phyloP scores from a whole-genome alignment of 805 yeast genomes.

The Martiniozyma abietophila region DNA sequence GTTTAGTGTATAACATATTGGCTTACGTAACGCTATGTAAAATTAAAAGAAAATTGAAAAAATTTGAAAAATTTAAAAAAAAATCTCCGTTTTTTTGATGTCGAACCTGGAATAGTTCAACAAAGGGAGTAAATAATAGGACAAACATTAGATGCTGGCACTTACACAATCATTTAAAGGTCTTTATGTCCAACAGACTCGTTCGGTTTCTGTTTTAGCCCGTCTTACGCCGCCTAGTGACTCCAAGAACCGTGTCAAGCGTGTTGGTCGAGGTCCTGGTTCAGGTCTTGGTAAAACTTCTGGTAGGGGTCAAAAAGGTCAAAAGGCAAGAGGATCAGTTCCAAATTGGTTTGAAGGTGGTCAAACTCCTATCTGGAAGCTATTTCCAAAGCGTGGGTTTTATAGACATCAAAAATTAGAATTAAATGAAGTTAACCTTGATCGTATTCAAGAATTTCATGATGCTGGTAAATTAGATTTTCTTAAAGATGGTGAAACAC shows the following conservation, averaged over 20 bases:
- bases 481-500: slow-evolving; percentile 47
- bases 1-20: too few relatives aligned
- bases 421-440: slow-evolving; percentile 53
- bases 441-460: slow-evolving; percentile 62
- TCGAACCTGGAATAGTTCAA: background rate
- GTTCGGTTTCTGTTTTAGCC: slow-evolving; percentile 40
- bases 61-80: too few relatives aligned
- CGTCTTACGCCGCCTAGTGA: slow-evolving; percentile 50
- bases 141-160: background rate
- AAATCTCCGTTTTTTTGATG: too few relatives aligned
- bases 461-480: slow-evolving; percentile 50
- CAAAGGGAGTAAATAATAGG: background rate
- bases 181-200: slow-evolving; percentile 6
- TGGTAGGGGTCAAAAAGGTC: slow-evolving; percentile 98
- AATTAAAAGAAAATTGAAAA: too few relatives aligned
- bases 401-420: slow-evolving; percentile 50
- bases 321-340: slow-evolving; percentile 86
- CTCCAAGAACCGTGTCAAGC: slow-evolving; percentile 50
- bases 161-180: background rate
- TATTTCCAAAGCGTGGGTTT: slow-evolving; percentile 86
- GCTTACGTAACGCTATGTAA: too few relatives aligned
- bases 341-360: slow-evolving; percentile 98
- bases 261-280: slow-evolving; percentile 95
- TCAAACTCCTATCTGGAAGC: slow-evolving; percentile 82
- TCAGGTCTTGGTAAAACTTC: slow-evolving; percentile 90